phyloP scores from a whole-genome alignment of 495 filamentous ascomycete species.

The Sphaerosporella brunnea region DNA sequence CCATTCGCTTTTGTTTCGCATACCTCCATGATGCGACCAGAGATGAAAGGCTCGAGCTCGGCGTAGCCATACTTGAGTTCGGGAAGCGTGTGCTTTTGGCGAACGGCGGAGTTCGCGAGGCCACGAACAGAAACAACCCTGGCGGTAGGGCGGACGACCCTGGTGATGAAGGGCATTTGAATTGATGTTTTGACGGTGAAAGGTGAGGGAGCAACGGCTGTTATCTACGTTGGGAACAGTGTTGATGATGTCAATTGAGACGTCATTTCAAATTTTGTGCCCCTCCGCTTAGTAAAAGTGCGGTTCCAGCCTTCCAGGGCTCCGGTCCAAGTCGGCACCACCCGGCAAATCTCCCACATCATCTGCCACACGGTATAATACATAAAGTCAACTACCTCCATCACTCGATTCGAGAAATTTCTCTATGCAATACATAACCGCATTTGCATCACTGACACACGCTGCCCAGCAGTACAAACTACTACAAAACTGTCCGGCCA shows the following conservation, averaged over 20 bases:
- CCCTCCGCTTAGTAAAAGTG: background rate
- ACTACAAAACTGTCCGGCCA: too few relatives aligned
- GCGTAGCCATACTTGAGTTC: conserved; percentile 86
- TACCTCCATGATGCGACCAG: conserved; percentile 89
- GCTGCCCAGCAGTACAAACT: too few relatives aligned
- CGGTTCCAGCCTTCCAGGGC: too few relatives aligned
- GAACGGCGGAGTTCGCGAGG: conserved; percentile 46
- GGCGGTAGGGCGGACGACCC: background rate
- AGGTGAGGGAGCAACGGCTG: background rate
- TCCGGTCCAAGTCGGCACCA: too few relatives aligned
- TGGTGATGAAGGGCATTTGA: conserved; percentile 1
- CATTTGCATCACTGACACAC: too few relatives aligned
- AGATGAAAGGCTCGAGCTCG: conserved; percentile 87
- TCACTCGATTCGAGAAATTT: too few relatives aligned
- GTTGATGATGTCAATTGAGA: background rate
- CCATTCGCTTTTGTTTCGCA: too few relatives aligned
- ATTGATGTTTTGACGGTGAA: background rate
- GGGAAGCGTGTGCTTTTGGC: conserved; percentile 81
- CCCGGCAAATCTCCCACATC: too few relatives aligned
- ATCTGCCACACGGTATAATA: too few relatives aligned
- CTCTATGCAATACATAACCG: too few relatives aligned
- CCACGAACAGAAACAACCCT: conserved; percentile 26
- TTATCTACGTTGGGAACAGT: background rate
- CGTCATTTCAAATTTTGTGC: conserved; percentile 1
- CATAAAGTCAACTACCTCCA: too few relatives aligned